phyloP scores from a whole-genome alignment of 768 basidiomycete genomes.

The Agrocybe chaxingu region DNA sequence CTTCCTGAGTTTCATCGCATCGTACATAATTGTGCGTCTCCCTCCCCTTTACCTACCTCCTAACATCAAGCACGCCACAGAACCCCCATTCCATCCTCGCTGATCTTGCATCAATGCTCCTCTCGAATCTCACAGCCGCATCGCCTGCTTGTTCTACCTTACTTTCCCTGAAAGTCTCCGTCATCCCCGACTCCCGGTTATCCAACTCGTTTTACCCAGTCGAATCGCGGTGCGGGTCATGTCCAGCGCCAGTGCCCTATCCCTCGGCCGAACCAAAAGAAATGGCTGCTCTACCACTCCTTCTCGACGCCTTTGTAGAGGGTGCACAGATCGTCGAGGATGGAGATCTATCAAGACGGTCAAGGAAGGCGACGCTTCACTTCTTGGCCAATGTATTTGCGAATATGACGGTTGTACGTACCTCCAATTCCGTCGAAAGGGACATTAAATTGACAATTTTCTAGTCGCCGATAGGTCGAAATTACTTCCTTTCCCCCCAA shows the following conservation, averaged over 20 bases:
- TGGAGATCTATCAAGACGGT: slow-evolving; percentile 43
- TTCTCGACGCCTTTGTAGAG: slow-evolving; percentile 88
- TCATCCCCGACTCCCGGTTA: slow-evolving; percentile 49
- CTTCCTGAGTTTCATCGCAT: slow-evolving; percentile 80
- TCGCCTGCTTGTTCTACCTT: slow-evolving; percentile 63
- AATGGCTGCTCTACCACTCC: slow-evolving; percentile 68
- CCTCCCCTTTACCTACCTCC: slow-evolving; percentile 7
- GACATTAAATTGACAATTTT: neutral
- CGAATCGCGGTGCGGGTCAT: slow-evolving; percentile 79
- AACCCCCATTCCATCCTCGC: slow-evolving; percentile 89
- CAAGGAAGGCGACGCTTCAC: slow-evolving; percentile 77
- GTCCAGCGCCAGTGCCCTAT: slow-evolving; percentile 69
- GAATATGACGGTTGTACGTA: slow-evolving; percentile 76
- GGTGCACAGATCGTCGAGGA: slow-evolving; percentile 57
- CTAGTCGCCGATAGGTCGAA: slow-evolving; percentile 74
- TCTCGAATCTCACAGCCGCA: slow-evolving; percentile 89
- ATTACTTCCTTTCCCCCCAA: slow-evolving; percentile 73
- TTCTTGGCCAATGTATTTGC: slow-evolving; percentile 95
- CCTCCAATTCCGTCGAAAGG: neutral
- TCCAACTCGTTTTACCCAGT: slow-evolving; percentile 64
- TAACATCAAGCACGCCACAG: slow-evolving; percentile 36
- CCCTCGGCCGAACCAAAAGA: slow-evolving; percentile 52
- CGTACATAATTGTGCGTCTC: slow-evolving; percentile 81
- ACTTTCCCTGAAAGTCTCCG: slow-evolving; percentile 60
- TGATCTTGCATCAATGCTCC: slow-evolving; percentile 94